These are phyloP conservation scores for Alternaria angustiovoidea DNA, from an alignment of 2,329 filamentous ascomycete species.

Conservation along the genomic window DNA sequence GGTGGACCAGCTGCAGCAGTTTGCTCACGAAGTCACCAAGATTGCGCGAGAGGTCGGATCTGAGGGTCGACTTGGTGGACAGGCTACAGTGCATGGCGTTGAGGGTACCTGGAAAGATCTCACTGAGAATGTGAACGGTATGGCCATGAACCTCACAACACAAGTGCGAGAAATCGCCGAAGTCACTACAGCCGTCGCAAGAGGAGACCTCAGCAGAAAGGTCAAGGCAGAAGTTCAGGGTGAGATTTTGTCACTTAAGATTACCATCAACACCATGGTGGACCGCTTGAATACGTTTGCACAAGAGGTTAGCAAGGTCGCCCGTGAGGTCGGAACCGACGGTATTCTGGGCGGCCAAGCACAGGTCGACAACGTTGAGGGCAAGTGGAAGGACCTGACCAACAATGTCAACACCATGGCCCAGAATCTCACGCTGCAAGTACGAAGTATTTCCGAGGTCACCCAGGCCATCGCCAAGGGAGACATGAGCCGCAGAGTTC, in stretches of 20 bases:
- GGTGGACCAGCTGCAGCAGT: constrained; percentile 62
- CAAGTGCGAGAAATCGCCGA: constrained; percentile 63
- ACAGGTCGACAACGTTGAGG: constrained; percentile 70
- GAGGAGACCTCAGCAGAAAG: constrained; percentile 61
- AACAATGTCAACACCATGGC: constrained; percentile 75
- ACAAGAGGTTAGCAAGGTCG: constrained; percentile 71
- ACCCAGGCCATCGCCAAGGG: constrained; percentile 95
- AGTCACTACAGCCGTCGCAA: constrained; percentile 62
- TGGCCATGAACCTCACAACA: constrained; percentile 61
- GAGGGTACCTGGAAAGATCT: constrained; percentile 63
- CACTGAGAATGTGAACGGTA: constrained; percentile 63
- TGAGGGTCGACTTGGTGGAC: constrained; percentile 60
- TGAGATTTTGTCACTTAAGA: constrained; percentile 72
- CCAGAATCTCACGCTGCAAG: constrained; percentile 70
- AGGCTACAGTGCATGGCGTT: constrained; percentile 62
- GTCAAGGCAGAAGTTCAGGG: constrained; percentile 62
- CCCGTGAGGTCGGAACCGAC: constrained; percentile 70
- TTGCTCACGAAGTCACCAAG: constrained; percentile 62
- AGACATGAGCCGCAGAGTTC: constrained; percentile 94
- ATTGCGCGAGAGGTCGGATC: constrained; percentile 62
- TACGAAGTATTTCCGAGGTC: constrained; percentile 90
- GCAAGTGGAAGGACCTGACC: constrained; percentile 72
- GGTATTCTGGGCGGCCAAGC: constrained; percentile 71
- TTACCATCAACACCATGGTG: constrained; percentile 79
- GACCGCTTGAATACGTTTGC: constrained; percentile 70